These are phyloP conservation scores for Echium plantagineum DNA, from an alignment of 257 asterid species.

Conservation along the genomic window DNA sequence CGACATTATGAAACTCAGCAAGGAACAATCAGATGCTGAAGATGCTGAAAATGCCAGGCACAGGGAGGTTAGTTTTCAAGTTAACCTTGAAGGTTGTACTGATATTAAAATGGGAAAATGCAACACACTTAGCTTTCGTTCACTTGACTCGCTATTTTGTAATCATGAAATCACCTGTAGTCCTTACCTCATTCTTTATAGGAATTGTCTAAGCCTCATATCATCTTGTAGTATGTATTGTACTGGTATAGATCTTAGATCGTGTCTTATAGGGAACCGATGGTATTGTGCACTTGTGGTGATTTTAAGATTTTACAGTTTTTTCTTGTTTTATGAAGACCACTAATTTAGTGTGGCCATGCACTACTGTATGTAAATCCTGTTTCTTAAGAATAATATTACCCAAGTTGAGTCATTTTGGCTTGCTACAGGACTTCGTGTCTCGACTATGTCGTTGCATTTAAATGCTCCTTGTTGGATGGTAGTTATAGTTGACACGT, in stretches of 20 bases:
- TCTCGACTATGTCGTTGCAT: not conserved
- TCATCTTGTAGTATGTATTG: not conserved
- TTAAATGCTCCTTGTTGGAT: not conserved
- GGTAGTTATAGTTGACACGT: not conserved
- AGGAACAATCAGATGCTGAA: slow-evolving; percentile 85
- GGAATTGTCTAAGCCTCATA: not conserved
- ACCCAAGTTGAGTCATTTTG: not conserved
- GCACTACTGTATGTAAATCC: not conserved
- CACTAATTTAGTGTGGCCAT: not conserved
- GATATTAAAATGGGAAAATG: not conserved
- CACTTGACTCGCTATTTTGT: not conserved
- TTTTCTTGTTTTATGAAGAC: not conserved
- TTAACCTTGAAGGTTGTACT: slow-evolving; percentile 4
- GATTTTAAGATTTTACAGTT: not conserved
- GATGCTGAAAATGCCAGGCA: slow-evolving; percentile 90
- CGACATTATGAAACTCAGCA: slow-evolving; percentile 78
- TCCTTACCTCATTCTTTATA: not conserved
- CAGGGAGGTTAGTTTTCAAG: slow-evolving; percentile 56
- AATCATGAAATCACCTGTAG: not conserved
- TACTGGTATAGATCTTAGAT: not conserved
- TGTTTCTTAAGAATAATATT: not conserved
- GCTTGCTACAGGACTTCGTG: too few species aligned
- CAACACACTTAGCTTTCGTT: not conserved
- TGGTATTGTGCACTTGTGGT: not conserved
- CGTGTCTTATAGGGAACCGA: not conserved